A percentile compares a stretch with the other conserved stretches of the same genome.
These are phyloP conservation scores for Spinacia oleracea DNA, from an alignment of 179 eudicot genomes.

Conservation along the genomic window DNA sequence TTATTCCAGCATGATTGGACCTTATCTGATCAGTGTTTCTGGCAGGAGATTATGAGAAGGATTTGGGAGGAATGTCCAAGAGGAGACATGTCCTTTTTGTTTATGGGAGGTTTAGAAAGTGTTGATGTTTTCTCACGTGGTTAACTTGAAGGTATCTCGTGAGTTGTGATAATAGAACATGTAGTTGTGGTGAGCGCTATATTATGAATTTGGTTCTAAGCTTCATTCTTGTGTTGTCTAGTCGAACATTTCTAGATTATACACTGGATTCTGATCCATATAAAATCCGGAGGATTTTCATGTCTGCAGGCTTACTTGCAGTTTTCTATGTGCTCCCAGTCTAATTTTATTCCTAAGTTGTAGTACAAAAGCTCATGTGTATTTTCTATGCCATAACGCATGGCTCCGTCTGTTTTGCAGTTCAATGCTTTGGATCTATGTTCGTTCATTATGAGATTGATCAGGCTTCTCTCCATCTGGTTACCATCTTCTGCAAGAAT, in stretches of 20 bases:
- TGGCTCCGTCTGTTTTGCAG: conserved; percentile 1
- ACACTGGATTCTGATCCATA: not conserved
- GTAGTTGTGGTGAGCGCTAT: not conserved
- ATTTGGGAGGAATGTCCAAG: not conserved
- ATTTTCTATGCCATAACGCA: not conserved
- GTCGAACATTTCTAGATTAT: not conserved
- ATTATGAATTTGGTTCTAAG: not conserved
- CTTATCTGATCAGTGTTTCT: not conserved
- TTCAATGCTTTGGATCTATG: conserved; percentile 4
- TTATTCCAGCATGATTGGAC: not conserved
- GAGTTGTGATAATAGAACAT: not conserved
- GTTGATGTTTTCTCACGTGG: not conserved
- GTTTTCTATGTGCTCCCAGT: not conserved
- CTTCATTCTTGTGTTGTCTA: not conserved
- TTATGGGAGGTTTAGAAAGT: not conserved
- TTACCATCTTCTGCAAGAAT: not conserved
- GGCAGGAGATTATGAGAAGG: not conserved
- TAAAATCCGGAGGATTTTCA: not conserved
- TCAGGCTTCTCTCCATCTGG: conserved; percentile 1
- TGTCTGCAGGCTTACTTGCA: not conserved
- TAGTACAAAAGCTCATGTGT: not conserved
- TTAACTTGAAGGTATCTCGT: not conserved
- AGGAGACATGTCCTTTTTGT: not conserved
- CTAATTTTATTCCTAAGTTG: not conserved
- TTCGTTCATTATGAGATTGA: not conserved